Conservation (phyloP, 1,284 basidiomycete genomes). For the Tylopilus sp. region DNA sequence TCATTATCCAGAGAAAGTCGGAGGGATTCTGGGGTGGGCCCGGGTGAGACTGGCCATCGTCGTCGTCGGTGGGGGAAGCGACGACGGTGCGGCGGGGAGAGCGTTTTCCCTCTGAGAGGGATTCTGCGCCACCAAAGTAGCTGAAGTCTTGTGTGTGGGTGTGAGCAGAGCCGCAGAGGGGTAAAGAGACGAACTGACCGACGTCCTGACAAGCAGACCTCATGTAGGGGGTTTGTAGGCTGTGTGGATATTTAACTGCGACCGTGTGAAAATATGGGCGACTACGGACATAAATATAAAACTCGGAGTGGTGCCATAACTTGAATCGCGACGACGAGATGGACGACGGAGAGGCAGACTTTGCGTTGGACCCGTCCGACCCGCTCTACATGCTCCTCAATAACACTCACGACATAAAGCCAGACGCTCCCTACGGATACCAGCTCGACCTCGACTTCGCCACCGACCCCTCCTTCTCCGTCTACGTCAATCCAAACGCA, state of each 20-base stretch:
- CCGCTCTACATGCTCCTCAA: conserved; percentile 53
- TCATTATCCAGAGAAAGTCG: conserved; percentile 94
- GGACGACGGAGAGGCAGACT: conserved; percentile 14
- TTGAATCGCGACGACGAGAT: conserved; percentile 16
- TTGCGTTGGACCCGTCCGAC: conserved; percentile 44
- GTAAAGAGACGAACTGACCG: conserved; percentile 10
- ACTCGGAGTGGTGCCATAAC: conserved; percentile 26
- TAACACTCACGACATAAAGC: conserved; percentile 39
- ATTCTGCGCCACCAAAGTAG: conserved; percentile 77
- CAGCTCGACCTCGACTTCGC: conserved; percentile 51
- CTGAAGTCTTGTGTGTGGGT: conserved; percentile 54
- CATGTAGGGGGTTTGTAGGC: too few species aligned
- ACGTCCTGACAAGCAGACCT: conserved; percentile 11
- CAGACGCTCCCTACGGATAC: conserved; percentile 44
- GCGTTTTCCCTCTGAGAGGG: conserved; percentile 52
- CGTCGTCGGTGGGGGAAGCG: conserved; percentile 36
- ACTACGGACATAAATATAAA: conserved; percentile 8
- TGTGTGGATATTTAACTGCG: too few species aligned
- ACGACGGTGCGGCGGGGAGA: conserved; percentile 58
- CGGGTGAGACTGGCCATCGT: conserved; percentile 42
- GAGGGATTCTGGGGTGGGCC: conserved; percentile 64
- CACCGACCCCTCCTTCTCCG: conserved; percentile 34
- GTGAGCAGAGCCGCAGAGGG: background rate
- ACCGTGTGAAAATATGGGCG: conserved; percentile 23
- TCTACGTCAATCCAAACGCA: conserved; percentile 60